phyloP scores from a whole-genome alignment of 2,329 filamentous ascomycete species.

The Teratosphaeria destructans region DNA sequence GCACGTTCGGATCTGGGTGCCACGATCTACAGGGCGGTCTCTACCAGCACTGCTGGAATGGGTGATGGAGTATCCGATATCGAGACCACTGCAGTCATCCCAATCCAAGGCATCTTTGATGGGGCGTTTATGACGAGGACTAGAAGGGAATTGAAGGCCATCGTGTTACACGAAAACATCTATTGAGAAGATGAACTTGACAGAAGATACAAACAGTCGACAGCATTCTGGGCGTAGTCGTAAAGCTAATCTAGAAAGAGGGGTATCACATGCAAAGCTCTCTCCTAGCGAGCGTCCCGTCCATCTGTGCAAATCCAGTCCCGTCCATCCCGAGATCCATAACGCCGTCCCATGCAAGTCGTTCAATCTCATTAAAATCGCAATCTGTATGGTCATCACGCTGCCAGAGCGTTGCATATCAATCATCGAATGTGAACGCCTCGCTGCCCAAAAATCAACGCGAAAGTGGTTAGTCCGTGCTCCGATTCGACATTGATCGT shows the following conservation, averaged over 20 bases:
- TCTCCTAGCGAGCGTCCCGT: neutral
- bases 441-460: neutral
- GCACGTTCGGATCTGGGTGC: too few species aligned
- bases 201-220: neutral
- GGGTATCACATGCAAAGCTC: constrained; percentile 3
- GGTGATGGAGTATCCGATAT: too few species aligned
- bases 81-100: too few species aligned
- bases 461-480: neutral
- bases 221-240: neutral
- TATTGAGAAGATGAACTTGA: neutral
- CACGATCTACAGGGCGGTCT: too few species aligned
- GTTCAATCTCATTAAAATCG: neutral
- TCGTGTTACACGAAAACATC: too few species aligned
- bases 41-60: too few species aligned
- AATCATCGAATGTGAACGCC: neutral
- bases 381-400: neutral
- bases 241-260: constrained; percentile 1
- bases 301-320: neutral
- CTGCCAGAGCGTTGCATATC: neutral
- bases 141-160: neutral
- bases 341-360: neutral
- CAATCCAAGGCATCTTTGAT: too few species aligned
- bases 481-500: neutral
- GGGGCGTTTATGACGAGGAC: neutral
- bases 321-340: neutral